Base-by-base conservation (phyloP, 1,139 yeast species). In the Debaryomyces subglobosus region DNA sequence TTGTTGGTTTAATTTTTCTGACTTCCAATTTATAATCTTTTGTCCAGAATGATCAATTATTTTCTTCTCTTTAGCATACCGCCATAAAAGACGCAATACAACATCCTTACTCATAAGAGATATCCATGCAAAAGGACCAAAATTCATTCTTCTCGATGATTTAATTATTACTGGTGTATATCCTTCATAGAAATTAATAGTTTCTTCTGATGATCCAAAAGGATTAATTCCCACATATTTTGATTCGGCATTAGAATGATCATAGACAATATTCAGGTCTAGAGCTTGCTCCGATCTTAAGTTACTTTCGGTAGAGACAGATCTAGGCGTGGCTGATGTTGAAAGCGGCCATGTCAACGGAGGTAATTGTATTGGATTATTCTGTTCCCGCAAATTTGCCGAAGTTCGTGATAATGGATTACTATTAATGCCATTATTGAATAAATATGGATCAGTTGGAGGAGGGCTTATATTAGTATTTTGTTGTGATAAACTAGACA, bases 101-200 rank as follows among this genome's bases (percentile, higher is more conserved):
- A 57, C 53, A 51, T 77, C 81, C 45, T 66, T 65, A 48, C 63
- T 60, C 54, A 73, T 56, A 12, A 77, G 53, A 0, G 79, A 63
- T 5, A 74, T 53, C 71, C 79, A 71, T 0, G 80, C 61, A 45
- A 74, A 67, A 0, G 78, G 69, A 1, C 78, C 80, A 55, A 63
- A 68, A 44, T 65, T 63, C 41, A 66, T 63, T 42, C 71, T 55
- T 37, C 74, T 55, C 1, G 63, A 51, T 2, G 60, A 66, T 44
- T 61, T 64, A 20, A 57, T 47, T 44, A 63, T 60, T 2, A 65
- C 47, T 0, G 74, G 62, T 12, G 66, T 54, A 51, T 63, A 67
- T 3, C 67, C 71, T n/a, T 62, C 64, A 50, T 65, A 71, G 43
- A 72, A 67, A 49, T 69, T 71, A 29, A 72, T 64, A 1, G 57